Percentiles rank a stretch among this genome's conserved stretches.
phyloP scores from a whole-genome alignment of 177 flowering plant species.

The Vitis hybrid region DNA sequence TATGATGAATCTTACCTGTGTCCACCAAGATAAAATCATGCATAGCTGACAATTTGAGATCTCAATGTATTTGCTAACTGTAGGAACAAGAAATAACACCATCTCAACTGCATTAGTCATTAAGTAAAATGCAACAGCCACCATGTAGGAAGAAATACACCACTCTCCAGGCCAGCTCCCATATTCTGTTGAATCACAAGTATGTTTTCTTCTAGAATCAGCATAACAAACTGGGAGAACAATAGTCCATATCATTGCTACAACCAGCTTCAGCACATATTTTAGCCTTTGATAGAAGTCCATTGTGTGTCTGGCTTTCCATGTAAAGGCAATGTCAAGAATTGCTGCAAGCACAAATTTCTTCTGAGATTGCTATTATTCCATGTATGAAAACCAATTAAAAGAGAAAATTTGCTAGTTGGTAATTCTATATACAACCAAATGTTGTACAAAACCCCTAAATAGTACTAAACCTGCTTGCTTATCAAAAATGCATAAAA shows the following conservation, averaged over 20 bases:
- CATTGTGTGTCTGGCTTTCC: conserved; percentile 84
- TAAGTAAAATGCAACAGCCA: conserved; percentile 69
- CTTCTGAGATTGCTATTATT: conserved; percentile 8
- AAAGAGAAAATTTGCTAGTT: background rate
- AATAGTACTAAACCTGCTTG: no score
- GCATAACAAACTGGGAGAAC: conserved; percentile 77
- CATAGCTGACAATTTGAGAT: conserved; percentile 60
- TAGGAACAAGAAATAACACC: conserved; percentile 89
- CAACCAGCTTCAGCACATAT: conserved; percentile 54
- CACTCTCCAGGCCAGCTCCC: conserved; percentile 65
- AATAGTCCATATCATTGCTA: conserved; percentile 77
- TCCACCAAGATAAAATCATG: conserved; percentile 73
- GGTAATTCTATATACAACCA: background rate
- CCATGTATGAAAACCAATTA: background rate
- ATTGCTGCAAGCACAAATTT: conserved; percentile 52
- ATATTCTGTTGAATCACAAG: conserved; percentile 49
- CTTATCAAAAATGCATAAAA: no score
- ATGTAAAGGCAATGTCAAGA: conserved; percentile 79
- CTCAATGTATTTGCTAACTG: conserved; percentile 73
- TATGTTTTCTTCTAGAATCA: conserved; percentile 55
- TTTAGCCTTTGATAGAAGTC: conserved; percentile 43
- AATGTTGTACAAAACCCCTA: background rate
- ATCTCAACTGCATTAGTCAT: conserved; percentile 67
- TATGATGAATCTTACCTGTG: conserved; percentile 54
- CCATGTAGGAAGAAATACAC: conserved; percentile 89